These are phyloP conservation scores for Lycium barbarum DNA, from an alignment of 257 asterid species.

Conservation along the genomic window DNA sequence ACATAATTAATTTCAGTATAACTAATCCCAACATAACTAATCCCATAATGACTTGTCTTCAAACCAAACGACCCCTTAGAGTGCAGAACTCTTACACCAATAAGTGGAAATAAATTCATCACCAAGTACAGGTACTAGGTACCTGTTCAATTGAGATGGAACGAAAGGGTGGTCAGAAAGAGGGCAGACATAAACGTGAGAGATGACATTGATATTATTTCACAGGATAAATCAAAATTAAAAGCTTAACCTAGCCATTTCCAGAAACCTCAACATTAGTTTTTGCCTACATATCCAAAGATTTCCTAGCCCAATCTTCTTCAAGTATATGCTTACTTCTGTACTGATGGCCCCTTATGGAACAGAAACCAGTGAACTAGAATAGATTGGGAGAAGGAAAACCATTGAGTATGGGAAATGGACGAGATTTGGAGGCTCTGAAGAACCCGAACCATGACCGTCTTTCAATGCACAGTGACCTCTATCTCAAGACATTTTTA, in stretches of 20 bases:
- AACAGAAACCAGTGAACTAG: constrained; percentile 2
- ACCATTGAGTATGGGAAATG: not conserved
- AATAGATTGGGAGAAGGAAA: not conserved
- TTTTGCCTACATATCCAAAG: not conserved
- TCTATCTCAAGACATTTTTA: not conserved
- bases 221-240: too few relatives aligned
- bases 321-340: not conserved
- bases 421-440: not conserved
- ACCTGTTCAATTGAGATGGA: not conserved
- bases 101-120: not conserved
- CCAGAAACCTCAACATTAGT: constrained; percentile 7
- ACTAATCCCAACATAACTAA: too few relatives aligned
- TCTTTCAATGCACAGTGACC: not conserved
- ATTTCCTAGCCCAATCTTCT: not conserved
- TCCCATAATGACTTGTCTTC: too few relatives aligned
- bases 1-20: too few relatives aligned
- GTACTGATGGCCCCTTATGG: not conserved
- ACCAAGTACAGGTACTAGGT: not conserved
- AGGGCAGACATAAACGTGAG: not conserved
- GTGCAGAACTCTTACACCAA: not conserved
- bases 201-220: too few relatives aligned
- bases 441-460: not conserved
- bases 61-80: too few relatives aligned
- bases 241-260: too few relatives aligned
- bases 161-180: not conserved